Evolutionary conservation across 441 rosid genomes (phyloP).

Genomic region (Pelargonium citronellum): DNA sequence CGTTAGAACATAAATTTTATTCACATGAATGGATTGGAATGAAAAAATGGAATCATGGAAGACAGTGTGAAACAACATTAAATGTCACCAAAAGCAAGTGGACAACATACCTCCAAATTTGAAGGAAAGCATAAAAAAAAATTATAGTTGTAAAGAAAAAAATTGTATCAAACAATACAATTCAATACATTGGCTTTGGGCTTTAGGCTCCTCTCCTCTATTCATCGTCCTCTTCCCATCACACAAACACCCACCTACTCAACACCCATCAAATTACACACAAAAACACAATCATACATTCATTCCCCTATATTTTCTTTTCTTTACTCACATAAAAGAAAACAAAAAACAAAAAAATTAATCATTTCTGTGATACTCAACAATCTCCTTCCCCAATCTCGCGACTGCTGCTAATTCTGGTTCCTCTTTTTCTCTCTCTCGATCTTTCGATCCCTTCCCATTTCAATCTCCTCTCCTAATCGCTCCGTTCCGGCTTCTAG

Average conservation of each 20-base stretch:
- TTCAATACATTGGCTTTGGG: too few relatives aligned
- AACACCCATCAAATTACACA: background rate
- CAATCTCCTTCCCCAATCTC: background rate
- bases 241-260: background rate
- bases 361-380: background rate
- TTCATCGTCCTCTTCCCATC: background rate
- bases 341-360: background rate
- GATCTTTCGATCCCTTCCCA: background rate
- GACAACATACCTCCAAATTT: conserved; percentile 6
- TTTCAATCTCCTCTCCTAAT: background rate
- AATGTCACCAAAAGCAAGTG: conserved; percentile 6
- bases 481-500: conserved; percentile 4
- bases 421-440: background rate
- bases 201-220: too few relatives aligned
- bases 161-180: too few relatives aligned
- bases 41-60: too few relatives aligned
- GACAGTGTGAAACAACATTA: background rate
- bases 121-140: background rate
- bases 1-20: too few relatives aligned
- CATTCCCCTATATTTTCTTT: background rate
- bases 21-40: too few relatives aligned
- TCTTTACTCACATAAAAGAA: background rate
- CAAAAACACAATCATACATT: too few relatives aligned
- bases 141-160: too few relatives aligned
- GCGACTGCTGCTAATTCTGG: conserved; percentile 1